phyloP scores from a whole-genome alignment of 23 red algal species.

The Chondrus crispus region DNA sequence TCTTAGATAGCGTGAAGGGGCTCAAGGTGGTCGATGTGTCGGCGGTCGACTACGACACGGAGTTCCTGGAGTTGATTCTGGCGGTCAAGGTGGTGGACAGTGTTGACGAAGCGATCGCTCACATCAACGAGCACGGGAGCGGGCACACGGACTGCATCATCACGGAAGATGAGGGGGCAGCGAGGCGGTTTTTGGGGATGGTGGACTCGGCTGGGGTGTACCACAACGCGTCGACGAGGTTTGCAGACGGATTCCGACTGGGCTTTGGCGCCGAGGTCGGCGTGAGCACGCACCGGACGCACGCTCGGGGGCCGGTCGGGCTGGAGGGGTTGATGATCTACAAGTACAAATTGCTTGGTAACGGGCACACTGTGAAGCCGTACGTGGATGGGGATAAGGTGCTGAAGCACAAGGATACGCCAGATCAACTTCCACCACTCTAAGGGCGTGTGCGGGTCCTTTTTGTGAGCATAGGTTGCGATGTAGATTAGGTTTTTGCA shows the following conservation, averaged over 20 bases:
- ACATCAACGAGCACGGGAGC: constrained; percentile 94
- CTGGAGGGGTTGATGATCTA: constrained; percentile 93
- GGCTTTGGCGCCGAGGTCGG: constrained; percentile 98
- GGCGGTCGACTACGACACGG: constrained; percentile 73
- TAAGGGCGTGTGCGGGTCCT: neutral
- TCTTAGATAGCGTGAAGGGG: constrained; percentile 30
- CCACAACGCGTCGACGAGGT: constrained; percentile 95
- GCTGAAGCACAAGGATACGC: constrained; percentile 78
- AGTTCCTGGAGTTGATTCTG: constrained; percentile 91
- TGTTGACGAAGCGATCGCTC: constrained; percentile 69
- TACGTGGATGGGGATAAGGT: constrained; percentile 71
- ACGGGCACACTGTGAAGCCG: constrained; percentile 76
- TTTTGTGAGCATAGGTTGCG: too few species aligned
- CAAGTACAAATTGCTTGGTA: constrained; percentile 93
- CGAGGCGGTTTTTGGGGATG: constrained; percentile 63
- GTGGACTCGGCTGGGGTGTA: constrained; percentile 96
- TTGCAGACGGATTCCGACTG: constrained; percentile 98
- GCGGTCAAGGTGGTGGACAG: constrained; percentile 79
- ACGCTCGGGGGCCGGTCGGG: constrained; percentile 91
- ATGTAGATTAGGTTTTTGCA: too few species aligned
- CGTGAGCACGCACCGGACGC: constrained; percentile 91
- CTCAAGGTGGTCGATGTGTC: constrained; percentile 22
- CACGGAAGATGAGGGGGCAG: constrained; percentile 70
- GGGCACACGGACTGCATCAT: constrained; percentile 94
- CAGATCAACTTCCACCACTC: neutral